Percentiles rank a stretch among this genome's conserved stretches.
phyloP scores from a whole-genome alignment of 1,284 basidiomycete genomes.

The Hortiboletus rubellus region DNA sequence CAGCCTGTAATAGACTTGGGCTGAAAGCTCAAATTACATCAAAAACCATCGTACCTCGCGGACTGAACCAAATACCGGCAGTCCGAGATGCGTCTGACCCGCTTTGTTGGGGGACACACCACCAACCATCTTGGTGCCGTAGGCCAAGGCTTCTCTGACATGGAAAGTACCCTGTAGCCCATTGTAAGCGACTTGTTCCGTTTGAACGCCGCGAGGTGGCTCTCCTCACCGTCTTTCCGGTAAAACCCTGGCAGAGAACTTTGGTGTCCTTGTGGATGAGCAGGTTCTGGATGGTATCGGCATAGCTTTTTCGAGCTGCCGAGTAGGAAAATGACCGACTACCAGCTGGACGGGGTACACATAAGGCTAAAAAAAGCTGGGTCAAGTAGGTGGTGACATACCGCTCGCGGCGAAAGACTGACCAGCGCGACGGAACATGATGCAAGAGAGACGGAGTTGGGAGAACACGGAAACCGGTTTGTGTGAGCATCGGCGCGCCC shows the following conservation, averaged over 20 bases:
- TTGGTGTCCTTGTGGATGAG: slow-evolving; percentile 94
- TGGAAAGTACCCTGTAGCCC: slow-evolving; percentile 90
- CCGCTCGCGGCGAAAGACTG: slow-evolving; percentile 55
- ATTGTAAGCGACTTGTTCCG: slow-evolving; percentile 9
- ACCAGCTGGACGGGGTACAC: slow-evolving; percentile 46
- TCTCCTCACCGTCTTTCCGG: slow-evolving; percentile 89
- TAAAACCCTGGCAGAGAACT: slow-evolving; percentile 92
- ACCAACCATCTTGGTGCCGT: slow-evolving; percentile 96
- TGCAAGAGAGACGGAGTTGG: slow-evolving; percentile 13
- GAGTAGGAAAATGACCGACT: slow-evolving; percentile 81
- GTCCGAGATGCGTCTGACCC: slow-evolving; percentile 91
- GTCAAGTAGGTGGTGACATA: slow-evolving; percentile 32
- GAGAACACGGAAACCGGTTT: slow-evolving; percentile 10
- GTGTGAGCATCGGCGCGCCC: slow-evolving; percentile 14
- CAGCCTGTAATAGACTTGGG: slow-evolving; percentile 58
- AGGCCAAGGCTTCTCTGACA: slow-evolving; percentile 90
- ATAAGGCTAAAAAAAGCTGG: background rate
- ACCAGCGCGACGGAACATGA: slow-evolving; percentile 59
- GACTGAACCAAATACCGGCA: slow-evolving; percentile 94
- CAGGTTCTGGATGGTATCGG: slow-evolving; percentile 89
- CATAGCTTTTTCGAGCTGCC: slow-evolving; percentile 72
- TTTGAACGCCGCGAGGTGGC: background rate
- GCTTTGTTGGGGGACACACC: slow-evolving; percentile 99
- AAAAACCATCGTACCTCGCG: slow-evolving; percentile 63
- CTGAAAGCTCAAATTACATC: background rate